phyloP scores from a whole-genome alignment of 306 rosid genomes.

The Ceratonia siliqua region DNA sequence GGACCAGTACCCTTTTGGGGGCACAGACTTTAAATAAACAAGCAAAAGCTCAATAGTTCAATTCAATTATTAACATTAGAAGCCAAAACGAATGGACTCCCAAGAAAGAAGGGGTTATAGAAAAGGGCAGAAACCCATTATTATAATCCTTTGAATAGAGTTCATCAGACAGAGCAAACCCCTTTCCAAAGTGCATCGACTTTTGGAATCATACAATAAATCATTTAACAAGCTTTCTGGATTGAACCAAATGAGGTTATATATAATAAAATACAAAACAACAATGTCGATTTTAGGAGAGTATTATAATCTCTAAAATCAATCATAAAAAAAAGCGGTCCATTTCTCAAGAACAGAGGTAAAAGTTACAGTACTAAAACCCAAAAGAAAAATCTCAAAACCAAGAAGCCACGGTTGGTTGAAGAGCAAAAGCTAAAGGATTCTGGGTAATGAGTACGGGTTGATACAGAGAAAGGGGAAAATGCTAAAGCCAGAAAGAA shows the following conservation, averaged over 20 bases:
- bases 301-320: neutral
- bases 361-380: neutral
- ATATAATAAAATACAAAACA: neutral
- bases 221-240: slow-evolving; percentile 24
- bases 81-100: slow-evolving; percentile 33
- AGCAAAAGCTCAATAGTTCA: slow-evolving; percentile 24
- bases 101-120: neutral
- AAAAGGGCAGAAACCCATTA: slow-evolving; percentile 29
- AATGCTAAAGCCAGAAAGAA: slow-evolving; percentile 40
- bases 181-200: slow-evolving; percentile 41
- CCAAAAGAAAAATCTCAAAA: slow-evolving; percentile 19
- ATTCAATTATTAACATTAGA: slow-evolving; percentile 25
- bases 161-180: slow-evolving; percentile 39
- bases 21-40: slow-evolving; percentile 22
- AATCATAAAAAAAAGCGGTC: slow-evolving; percentile 11
- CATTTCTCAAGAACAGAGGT: neutral
- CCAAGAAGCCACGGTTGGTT: slow-evolving; percentile 27
- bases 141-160: slow-evolving; percentile 32
- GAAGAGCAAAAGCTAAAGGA: slow-evolving; percentile 15
- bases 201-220: slow-evolving; percentile 40
- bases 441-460: slow-evolving; percentile 1
- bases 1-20: slow-evolving; percentile 42
- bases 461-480: neutral
- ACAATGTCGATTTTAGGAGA: slow-evolving; percentile 32
- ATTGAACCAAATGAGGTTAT: slow-evolving; percentile 17